A percentile compares a stretch with the other conserved stretches of the same genome.
Evolutionary conservation across 805 yeast genomes (phyloP).

Genomic region (Yarrowia keelungensis): DNA sequence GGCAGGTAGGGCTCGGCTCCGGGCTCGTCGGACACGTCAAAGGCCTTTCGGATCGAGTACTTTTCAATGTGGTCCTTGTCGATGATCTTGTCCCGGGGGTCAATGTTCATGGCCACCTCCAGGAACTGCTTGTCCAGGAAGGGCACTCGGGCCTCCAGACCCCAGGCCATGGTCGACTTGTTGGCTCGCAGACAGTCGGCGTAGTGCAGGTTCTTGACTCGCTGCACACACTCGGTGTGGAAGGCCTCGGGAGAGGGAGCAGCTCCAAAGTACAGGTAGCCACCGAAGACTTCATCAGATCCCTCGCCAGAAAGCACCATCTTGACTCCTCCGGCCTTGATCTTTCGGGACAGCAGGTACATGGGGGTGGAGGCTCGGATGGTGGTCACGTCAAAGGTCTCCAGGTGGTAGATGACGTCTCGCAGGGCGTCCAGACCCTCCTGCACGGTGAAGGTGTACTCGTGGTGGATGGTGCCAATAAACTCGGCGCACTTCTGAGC

Average conservation of each 20-base stretch:
- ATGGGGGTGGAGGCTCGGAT: slow-evolving; percentile 99
- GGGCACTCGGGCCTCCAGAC: slow-evolving; percentile 99
- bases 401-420: slow-evolving; percentile 94
- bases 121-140: slow-evolving; percentile 94
- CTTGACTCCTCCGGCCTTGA: slow-evolving; percentile 99
- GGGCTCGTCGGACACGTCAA: slow-evolving; percentile 89
- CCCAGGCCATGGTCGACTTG: slow-evolving; percentile 99
- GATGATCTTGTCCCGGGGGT: slow-evolving; percentile 91
- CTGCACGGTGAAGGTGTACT: slow-evolving; percentile 94
- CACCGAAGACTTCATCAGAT: slow-evolving; percentile 98
- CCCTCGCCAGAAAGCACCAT: slow-evolving; percentile 99
- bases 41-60: slow-evolving; percentile 96
- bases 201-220: slow-evolving; percentile 96
- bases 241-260: slow-evolving; percentile 94
- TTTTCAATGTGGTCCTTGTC: slow-evolving; percentile 83
- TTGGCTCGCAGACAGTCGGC: slow-evolving; percentile 99
- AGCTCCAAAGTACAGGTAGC: slow-evolving; percentile 94
- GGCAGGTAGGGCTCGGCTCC: slow-evolving; percentile 85
- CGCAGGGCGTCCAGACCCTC: slow-evolving; percentile 96
- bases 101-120: slow-evolving; percentile 91
- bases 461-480: slow-evolving; percentile 96
- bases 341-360: slow-evolving; percentile 94
- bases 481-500: slow-evolving; percentile 96
- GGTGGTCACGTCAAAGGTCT: slow-evolving; percentile 98
- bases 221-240: slow-evolving; percentile 93